Conservation (phyloP, 371 early-diverging fungal species). For the Rhizopus arrhizus region DNA sequence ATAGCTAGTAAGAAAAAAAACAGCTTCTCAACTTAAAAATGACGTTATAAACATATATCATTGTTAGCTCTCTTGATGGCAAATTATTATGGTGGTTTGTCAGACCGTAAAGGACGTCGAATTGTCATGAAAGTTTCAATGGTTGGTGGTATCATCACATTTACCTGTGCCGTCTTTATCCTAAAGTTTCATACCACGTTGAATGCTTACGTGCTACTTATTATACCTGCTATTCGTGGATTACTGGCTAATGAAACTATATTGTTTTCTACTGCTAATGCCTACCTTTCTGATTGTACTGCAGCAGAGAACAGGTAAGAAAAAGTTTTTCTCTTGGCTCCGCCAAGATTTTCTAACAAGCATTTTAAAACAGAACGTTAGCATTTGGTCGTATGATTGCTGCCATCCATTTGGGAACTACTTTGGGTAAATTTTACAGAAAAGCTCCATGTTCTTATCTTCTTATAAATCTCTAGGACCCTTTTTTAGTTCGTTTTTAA, state of each 20-base stretch:
- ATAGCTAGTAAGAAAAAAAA: conserved; percentile 28
- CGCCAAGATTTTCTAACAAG: not conserved
- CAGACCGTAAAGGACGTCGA: conserved; percentile 41
- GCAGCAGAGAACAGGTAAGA: conserved; percentile 22
- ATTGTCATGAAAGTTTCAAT: conserved; percentile 29
- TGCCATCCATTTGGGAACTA: conserved; percentile 27
- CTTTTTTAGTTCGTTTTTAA: not conserved
- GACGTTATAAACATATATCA: not conserved
- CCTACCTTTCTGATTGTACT: conserved; percentile 50
- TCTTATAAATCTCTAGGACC: conserved; percentile 11
- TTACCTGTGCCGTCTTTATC: conserved; percentile 25
- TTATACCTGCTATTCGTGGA: conserved; percentile 43
- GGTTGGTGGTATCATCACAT: conserved; percentile 30
- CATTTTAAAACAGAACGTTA: conserved; percentile 23
- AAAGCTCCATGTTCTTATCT: conserved; percentile 12
- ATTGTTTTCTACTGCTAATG: conserved; percentile 39
- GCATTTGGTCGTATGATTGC: conserved; percentile 42
- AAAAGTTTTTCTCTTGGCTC: not conserved
- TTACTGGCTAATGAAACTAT: conserved; percentile 38
- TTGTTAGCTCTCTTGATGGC: conserved; percentile 36
- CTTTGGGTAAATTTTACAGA: conserved; percentile 24
- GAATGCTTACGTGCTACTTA: conserved; percentile 32
- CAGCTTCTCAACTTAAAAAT: not conserved
- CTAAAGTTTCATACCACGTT: conserved; percentile 28
- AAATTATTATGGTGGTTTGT: conserved; percentile 41